phyloP scores from a whole-genome alignment of 768 basidiomycete species.

The Mycena floridula region DNA sequence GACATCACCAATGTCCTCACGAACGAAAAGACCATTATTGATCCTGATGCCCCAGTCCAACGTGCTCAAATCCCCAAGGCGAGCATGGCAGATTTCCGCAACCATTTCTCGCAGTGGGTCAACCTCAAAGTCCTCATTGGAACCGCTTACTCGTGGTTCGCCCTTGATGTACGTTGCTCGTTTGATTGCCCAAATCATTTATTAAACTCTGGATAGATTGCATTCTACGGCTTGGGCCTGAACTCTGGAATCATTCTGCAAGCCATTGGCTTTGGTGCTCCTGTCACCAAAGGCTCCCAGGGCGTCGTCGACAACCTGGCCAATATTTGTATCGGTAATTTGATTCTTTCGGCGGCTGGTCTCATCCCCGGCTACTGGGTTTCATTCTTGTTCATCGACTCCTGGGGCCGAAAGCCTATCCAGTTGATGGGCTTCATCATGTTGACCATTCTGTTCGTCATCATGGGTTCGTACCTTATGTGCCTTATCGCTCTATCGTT shows the following conservation, averaged over 20 bases:
- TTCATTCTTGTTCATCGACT: constrained; percentile 61
- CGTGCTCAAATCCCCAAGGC: constrained; percentile 68
- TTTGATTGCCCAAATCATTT: too few species aligned
- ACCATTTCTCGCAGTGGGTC: constrained; percentile 66
- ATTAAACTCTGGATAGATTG: too few species aligned
- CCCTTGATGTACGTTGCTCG: constrained; percentile 60
- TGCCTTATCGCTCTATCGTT: not conserved
- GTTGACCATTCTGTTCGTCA: constrained; percentile 59
- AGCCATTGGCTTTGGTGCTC: constrained; percentile 67
- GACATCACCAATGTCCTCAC: constrained; percentile 70
- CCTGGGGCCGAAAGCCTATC: constrained; percentile 78
- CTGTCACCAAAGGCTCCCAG: constrained; percentile 24
- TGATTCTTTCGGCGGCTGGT: constrained; percentile 71
- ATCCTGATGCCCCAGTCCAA: constrained; percentile 53
- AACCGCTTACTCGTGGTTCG: constrained; percentile 82
- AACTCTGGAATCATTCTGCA: constrained; percentile 74
- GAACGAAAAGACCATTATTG: constrained; percentile 33
- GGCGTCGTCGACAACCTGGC: constrained; percentile 51
- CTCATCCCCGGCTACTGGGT: constrained; percentile 79
- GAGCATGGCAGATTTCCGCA: constrained; percentile 56
- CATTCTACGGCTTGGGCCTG: constrained; percentile 85
- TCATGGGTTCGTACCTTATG: constrained; percentile 48
- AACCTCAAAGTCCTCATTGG: constrained; percentile 80
- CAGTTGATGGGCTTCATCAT: constrained; percentile 73
- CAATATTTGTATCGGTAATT: constrained; percentile 68